These are phyloP conservation scores for Dothidotthia symphoricarpi DNA, from an alignment of 2,329 filamentous ascomycete species.

Conservation along the genomic window DNA sequence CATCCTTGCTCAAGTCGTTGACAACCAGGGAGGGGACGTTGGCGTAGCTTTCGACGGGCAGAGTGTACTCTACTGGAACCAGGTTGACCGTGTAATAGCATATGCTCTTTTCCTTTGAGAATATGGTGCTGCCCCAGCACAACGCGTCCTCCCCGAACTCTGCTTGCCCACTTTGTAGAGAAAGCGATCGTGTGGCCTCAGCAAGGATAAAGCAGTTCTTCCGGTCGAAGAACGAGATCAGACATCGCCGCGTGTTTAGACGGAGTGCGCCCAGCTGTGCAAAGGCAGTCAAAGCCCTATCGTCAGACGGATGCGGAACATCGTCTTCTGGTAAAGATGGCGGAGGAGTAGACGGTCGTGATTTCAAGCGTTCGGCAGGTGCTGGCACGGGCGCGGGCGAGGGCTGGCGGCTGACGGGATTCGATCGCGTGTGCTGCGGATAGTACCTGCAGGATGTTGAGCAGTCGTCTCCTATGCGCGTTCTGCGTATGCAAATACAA, in stretches of 20 bases:
- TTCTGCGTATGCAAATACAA: conserved; percentile 7
- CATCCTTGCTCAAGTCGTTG: conserved; percentile 33
- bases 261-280: conserved; percentile 42
- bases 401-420: conserved; percentile 18
- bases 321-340: conserved; percentile 4
- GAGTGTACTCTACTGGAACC: conserved; percentile 10
- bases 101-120: conserved; percentile 36
- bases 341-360: conserved; percentile 7
- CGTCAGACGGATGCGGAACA: conserved; percentile 25
- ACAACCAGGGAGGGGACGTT: conserved; percentile 33
- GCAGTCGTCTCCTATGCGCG: conserved; percentile 1
- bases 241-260: conserved; percentile 35
- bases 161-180: conserved; percentile 28
- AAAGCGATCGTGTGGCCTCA: conserved; percentile 35
- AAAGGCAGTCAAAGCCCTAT: conserved; percentile 39
- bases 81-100: conserved; percentile 38
- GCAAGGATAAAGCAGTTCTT: conserved; percentile 39
- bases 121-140: conserved; percentile 35
- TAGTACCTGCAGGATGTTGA: conserved; percentile 26
- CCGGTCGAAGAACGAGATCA: conserved; percentile 43
- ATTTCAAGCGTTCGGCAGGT: too few relatives aligned
- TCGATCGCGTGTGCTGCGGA: conserved; percentile 24
- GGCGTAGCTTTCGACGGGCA: conserved; percentile 16
- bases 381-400: conserved; percentile 14
- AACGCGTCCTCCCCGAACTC: conserved; percentile 29